Conservation (phyloP, 331 rosid genomes). For the Dryas integrifolia region DNA sequence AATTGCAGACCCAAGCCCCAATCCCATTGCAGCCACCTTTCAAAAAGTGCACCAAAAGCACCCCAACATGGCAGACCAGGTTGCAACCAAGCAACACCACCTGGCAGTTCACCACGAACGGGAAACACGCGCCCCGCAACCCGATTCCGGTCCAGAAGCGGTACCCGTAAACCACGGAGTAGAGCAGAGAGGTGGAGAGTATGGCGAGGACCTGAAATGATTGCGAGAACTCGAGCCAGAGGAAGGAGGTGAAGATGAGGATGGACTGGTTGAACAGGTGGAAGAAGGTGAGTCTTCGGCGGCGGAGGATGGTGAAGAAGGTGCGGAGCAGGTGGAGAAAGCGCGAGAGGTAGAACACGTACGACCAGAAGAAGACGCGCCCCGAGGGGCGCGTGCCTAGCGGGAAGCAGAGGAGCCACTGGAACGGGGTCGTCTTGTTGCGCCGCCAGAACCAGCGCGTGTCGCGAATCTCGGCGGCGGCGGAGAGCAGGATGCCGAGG, state of each 20-base stretch:
- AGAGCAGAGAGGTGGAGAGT: slow-evolving; percentile 48
- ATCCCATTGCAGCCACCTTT: slow-evolving; percentile 87
- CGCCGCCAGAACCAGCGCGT: slow-evolving; percentile 95
- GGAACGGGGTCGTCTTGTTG: slow-evolving; percentile 62
- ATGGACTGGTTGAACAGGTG: slow-evolving; percentile 69
- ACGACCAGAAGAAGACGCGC: slow-evolving; percentile 95
- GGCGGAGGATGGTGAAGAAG: slow-evolving; percentile 43
- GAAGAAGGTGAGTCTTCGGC: slow-evolving; percentile 46
- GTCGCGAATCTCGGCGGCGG: slow-evolving; percentile 73
- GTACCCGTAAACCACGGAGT: slow-evolving; percentile 61
- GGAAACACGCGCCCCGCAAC: slow-evolving; percentile 50
- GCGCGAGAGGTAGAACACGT: slow-evolving; percentile 67
- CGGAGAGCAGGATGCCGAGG: slow-evolving; percentile 66
- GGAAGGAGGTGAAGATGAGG: slow-evolving; percentile 50
- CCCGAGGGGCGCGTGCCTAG: slow-evolving; percentile 85
- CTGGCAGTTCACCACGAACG: slow-evolving; percentile 57
- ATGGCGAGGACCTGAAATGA: slow-evolving; percentile 81
- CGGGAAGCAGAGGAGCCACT: slow-evolving; percentile 93
- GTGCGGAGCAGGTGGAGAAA: slow-evolving; percentile 68
- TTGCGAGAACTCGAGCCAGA: slow-evolving; percentile 84
- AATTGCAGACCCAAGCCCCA: slow-evolving; percentile 72
- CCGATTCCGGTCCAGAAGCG: slow-evolving; percentile 73
- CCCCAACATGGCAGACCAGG: slow-evolving; percentile 64
- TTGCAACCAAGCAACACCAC: slow-evolving; percentile 51
- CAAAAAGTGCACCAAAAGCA: slow-evolving; percentile 54